phyloP scores from a whole-genome alignment of 148 eudicot species.

The Drosera capensis region DNA sequence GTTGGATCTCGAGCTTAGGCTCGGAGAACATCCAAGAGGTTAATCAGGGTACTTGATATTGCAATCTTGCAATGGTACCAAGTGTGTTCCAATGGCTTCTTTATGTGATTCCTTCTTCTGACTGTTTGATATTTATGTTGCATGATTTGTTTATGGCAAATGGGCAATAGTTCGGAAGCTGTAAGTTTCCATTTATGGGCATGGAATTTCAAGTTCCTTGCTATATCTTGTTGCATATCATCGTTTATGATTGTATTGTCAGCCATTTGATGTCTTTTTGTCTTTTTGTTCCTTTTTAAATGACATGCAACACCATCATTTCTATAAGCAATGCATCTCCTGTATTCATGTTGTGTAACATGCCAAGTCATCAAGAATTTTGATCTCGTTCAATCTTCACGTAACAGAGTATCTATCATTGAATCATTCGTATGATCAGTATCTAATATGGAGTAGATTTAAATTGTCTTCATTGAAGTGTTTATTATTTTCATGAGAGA shows the following conservation, averaged over 20 bases:
- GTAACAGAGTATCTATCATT: no score
- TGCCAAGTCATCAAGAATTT: no score
- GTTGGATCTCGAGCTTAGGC: conserved; percentile 84
- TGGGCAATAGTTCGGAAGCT: background rate
- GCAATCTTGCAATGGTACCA: background rate
- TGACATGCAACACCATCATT: no score
- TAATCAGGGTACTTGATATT: background rate
- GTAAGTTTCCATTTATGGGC: no score
- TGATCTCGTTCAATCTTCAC: no score
- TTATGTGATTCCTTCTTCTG: background rate
- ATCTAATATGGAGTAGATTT: no score
- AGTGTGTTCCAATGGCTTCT: background rate
- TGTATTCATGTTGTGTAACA: no score
- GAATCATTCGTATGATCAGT: no score
- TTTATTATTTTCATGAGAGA: no score
- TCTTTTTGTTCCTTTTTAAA: background rate
- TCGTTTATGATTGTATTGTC: background rate
- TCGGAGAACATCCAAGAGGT: conserved; percentile 31
- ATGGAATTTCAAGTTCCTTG: background rate
- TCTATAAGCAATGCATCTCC: no score
- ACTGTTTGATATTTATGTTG: no score
- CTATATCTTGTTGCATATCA: background rate
- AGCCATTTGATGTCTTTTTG: background rate
- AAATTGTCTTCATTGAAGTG: no score
- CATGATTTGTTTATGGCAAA: background rate